Percentiles rank a stretch among this genome's conserved stretches.
Evolutionary conservation across 2,329 filamentous ascomycete genomes (phyloP).

Genomic region (Phoma sp.): DNA sequence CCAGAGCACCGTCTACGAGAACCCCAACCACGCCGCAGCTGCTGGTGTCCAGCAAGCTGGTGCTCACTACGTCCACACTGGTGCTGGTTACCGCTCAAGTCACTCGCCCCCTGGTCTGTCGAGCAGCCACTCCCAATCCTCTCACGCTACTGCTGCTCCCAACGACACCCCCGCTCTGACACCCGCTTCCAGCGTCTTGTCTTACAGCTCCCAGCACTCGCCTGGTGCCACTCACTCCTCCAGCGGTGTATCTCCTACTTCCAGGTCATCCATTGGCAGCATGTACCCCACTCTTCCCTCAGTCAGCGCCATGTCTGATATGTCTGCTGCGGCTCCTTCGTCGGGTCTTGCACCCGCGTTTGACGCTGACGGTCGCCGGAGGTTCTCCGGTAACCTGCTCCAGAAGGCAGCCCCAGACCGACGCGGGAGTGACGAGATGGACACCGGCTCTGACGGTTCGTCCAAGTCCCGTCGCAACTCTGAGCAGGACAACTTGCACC

Average conservation of each 20-base stretch:
- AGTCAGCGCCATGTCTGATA: constrained; percentile 70
- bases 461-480: constrained; percentile 44
- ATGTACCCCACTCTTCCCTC: constrained; percentile 80
- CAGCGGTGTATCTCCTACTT: constrained; percentile 70
- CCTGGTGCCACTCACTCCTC: constrained; percentile 72
- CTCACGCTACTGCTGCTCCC: constrained; percentile 58
- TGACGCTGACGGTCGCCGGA: constrained; percentile 66
- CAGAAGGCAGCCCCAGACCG: constrained; percentile 55
- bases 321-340: constrained; percentile 68
- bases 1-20: constrained; percentile 95
- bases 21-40: constrained; percentile 79
- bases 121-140: constrained; percentile 55
- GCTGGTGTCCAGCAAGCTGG: constrained; percentile 80
- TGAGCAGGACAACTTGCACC: constrained; percentile 47
- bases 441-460: constrained; percentile 50
- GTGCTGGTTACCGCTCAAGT: constrained; percentile 62
- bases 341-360: constrained; percentile 73
- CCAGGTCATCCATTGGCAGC: constrained; percentile 62
- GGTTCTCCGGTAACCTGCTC: constrained; percentile 68
- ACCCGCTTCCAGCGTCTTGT: constrained; percentile 76
- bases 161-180: constrained; percentile 77
- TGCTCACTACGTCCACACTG: constrained; percentile 67
- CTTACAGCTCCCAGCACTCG: constrained; percentile 80
- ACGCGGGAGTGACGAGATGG: constrained; percentile 47
- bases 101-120: constrained; percentile 61